Base-by-base conservation (phyloP, 2,329 filamentous ascomycete genomes). In the Trichoderma simmonsii region DNA sequence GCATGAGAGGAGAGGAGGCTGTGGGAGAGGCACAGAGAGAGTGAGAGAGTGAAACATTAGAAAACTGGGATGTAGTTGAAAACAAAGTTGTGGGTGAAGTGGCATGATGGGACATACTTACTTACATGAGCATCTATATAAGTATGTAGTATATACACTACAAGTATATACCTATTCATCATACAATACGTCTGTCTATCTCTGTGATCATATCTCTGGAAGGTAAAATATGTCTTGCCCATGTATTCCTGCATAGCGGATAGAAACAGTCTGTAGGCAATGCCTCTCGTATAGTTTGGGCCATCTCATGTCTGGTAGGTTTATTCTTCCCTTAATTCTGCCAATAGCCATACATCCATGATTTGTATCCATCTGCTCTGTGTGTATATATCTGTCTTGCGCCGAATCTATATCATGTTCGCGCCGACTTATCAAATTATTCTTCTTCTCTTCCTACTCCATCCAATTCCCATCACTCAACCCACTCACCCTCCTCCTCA, bases 401-500 rank as follows among this genome's bases (percentile, higher is more conserved):
- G 11, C 21, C 21, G 21, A 24, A 24, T 24, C 48, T 24, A 54
- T 51, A 8, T 4, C 11, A 24, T 6, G 6, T 54, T 54, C 21
- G 21, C 48, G 48, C 48, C 3, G 11, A 24, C 48, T 21, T 54
- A 54, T 54, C 26, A 65, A n/a, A 7, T 32, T 18, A 5, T 56
- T 12, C 30, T 21, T 6, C 26, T 9, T 28, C n/a, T 6, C 21
- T 14, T 3, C 36, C 36, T 48, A 32, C 48, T 28, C 15, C 18
- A 32, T 21, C 21, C 32, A 34, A 26, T 11, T 2, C 18, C 6
- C 34, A 30, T 60, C 30, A 75, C 51, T 74, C 68, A 43, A 78
- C 82, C 83, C 85, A 87, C 34, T 36, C 34, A 54, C 82, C 83
- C 64, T 85, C 83, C 56, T 87, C 86, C 59, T 86, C 86, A 3